phyloP scores from a whole-genome alignment of 768 basidiomycete species.

The Saitozyma sp. region DNA sequence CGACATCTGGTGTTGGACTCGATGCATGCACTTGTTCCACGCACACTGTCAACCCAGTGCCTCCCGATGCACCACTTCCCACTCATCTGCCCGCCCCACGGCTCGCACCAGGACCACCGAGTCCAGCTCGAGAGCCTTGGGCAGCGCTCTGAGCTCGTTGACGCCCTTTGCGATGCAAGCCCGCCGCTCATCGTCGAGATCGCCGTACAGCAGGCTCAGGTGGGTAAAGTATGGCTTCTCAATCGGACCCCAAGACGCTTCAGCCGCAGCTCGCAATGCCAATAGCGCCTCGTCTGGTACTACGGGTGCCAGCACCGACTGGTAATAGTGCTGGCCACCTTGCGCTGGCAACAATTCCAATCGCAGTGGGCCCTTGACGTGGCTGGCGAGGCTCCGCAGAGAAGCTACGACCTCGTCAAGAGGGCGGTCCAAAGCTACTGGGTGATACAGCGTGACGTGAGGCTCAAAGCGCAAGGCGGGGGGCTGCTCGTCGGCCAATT shows the following conservation, averaged over 20 bases:
- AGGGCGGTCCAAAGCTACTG: constrained; percentile 10
- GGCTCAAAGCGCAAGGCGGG: constrained; percentile 3
- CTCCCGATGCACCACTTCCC: neutral
- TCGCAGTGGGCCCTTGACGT: constrained; percentile 1
- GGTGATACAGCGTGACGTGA: constrained; percentile 31
- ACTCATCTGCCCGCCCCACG: neutral
- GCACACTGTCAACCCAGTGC: too few species aligned
- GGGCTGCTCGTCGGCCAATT: too few species aligned
- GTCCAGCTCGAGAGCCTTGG: constrained; percentile 8
- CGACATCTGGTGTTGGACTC: too few species aligned
- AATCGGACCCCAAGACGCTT: constrained; percentile 7
- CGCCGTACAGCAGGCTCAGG: constrained; percentile 37
- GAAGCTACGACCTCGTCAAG: constrained; percentile 6
- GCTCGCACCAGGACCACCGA: neutral
- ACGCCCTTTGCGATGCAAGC: constrained; percentile 5
- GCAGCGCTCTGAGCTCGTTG: constrained; percentile 3
- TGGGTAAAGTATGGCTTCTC: constrained; percentile 34
- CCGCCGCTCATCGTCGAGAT: constrained; percentile 16
- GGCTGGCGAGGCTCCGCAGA: constrained; percentile 1
- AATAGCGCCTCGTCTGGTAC: constrained; percentile 5
- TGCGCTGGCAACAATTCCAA: constrained; percentile 19
- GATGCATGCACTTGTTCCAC: too few species aligned
- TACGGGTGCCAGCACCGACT: constrained; percentile 33
- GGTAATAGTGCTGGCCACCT: constrained; percentile 27
- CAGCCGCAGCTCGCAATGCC: constrained; percentile 17